phyloP scores from a whole-genome alignment of 1,284 basidiomycete species.

The Irpex lacteus region DNA sequence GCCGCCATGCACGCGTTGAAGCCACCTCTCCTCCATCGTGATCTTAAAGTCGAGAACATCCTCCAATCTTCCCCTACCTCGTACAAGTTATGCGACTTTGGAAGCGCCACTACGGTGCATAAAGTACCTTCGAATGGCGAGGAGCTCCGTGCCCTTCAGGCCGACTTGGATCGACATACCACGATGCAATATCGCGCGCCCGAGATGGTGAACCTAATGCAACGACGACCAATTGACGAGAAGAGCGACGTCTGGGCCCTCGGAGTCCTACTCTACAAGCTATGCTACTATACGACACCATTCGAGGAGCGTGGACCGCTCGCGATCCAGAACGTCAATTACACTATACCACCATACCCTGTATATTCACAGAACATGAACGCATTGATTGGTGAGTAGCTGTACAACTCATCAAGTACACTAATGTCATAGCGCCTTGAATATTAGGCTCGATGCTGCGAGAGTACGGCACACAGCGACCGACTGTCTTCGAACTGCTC shows the following conservation, averaged over 20 bases:
- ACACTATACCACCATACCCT: constrained; percentile 91
- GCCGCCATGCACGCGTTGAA: constrained; percentile 92
- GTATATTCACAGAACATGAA: constrained; percentile 89
- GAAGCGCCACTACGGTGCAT: constrained; percentile 82
- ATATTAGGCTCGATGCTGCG: constrained; percentile 79
- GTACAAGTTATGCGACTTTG: constrained; percentile 99
- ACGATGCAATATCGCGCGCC: constrained; percentile 96
- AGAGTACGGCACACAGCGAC: constrained; percentile 81
- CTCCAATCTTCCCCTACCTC: constrained; percentile 73
- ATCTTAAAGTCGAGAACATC: constrained; percentile 99
- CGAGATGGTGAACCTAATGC: constrained; percentile 95
- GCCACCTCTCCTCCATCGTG: constrained; percentile 90
- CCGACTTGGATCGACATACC: constrained; percentile 92
- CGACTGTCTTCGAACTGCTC: constrained; percentile 80
- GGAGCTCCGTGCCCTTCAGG: constrained; percentile 85
- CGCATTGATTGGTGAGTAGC: constrained; percentile 76
- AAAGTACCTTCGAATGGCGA: constrained; percentile 71
- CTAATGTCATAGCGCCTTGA: constrained; percentile 5
- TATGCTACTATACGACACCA: constrained; percentile 98
- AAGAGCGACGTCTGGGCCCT: constrained; percentile 86
- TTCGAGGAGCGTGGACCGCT: constrained; percentile 97
- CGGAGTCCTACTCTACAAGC: constrained; percentile 77
- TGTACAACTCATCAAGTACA: constrained; percentile 7
- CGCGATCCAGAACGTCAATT: constrained; percentile 96
- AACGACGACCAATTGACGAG: constrained; percentile 82